Conservation (phyloP, 768 basidiomycete genomes). For the Termitomyces sp. region DNA sequence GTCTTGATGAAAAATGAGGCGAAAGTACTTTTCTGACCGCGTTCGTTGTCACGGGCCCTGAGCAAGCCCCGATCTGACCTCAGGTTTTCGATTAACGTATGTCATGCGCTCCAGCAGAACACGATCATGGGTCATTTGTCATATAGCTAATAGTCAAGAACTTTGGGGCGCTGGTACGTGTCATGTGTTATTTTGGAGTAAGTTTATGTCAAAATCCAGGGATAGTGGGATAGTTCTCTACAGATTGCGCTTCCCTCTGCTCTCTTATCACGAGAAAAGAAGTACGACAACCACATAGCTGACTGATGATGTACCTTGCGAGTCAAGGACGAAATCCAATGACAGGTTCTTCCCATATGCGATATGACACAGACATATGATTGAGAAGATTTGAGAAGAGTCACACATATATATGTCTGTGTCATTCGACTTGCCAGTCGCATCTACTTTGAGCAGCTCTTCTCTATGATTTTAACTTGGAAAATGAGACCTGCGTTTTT, state of each 20-base stretch:
- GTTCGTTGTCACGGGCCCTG: background rate
- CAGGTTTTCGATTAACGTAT: background rate
- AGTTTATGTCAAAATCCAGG: too few species aligned
- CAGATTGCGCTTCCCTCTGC: background rate
- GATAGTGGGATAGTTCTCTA: background rate
- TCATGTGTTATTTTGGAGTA: too few species aligned
- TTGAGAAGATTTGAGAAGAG: conserved; percentile 5
- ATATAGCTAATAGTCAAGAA: too few species aligned
- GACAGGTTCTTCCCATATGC: conserved; percentile 4
- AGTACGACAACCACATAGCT: background rate
- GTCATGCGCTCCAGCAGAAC: background rate
- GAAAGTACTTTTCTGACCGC: background rate
- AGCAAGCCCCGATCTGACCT: background rate
- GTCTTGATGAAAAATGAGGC: background rate
- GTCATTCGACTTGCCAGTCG: background rate
- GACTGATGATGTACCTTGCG: background rate
- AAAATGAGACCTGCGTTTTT: conserved; percentile 4
- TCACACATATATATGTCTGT: background rate
- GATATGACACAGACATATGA: background rate
- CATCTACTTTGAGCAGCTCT: background rate
- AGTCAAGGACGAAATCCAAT: conserved; percentile 2
- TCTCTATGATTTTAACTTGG: background rate
- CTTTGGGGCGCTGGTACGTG: too few species aligned
- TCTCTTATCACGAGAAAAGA: background rate
- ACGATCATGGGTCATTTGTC: too few species aligned